Base-by-base conservation (phyloP, 495 filamentous ascomycete genomes). In the Clohesyomyces aquaticus region DNA sequence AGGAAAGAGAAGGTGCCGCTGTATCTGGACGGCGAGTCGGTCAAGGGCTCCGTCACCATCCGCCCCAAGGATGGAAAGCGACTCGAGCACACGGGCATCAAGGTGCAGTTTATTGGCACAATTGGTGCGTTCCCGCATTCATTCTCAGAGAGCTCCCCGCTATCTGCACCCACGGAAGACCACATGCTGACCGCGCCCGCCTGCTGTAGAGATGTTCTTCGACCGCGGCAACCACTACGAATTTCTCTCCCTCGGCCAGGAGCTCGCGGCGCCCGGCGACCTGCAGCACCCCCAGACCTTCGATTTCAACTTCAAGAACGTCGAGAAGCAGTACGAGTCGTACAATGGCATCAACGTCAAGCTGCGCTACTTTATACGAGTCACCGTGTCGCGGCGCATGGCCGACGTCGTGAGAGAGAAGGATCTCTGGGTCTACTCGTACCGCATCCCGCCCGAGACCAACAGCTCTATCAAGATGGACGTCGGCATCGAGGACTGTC, bases 381-480 rank as follows among this genome's bases (percentile, higher is more conserved):
- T 96, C 64, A 98, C 95, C 9, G 95, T 98, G 38, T 94, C 93
- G 21, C 85, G 94, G 64, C 87, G 94, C 70, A 98, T 99, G 92
- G 89, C 90, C 67, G 95, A 98, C 76, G 94, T 98, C 47, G 88
- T 97, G 68, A 90, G 95, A 67, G 94, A 99, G 82, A 99, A 99
- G 82, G 95, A 99, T 78, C 88, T 99, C 66, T 99, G 94, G 94
- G 94, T 99, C 27, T 99, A 99, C 82, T 92, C 88, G 56, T 99
- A 99, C 80, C 89, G 93, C 72, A 93, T 98, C 81, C 93, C 94
- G 12, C 95, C 95, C 46, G 95, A 98, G 85, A 95, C 90, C 75
- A 98, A 98, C 81, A 91, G 85, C 78, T 89, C 87, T 54, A 99
- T 99, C 82, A 99, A 99, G 85, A 99, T 99, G 94, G 94, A 99